Percentiles rank a stretch among this genome's conserved stretches.
These are phyloP conservation scores for Fusarium phyllophilum DNA, from an alignment of 2,329 filamentous ascomycete species.

Conservation along the genomic window DNA sequence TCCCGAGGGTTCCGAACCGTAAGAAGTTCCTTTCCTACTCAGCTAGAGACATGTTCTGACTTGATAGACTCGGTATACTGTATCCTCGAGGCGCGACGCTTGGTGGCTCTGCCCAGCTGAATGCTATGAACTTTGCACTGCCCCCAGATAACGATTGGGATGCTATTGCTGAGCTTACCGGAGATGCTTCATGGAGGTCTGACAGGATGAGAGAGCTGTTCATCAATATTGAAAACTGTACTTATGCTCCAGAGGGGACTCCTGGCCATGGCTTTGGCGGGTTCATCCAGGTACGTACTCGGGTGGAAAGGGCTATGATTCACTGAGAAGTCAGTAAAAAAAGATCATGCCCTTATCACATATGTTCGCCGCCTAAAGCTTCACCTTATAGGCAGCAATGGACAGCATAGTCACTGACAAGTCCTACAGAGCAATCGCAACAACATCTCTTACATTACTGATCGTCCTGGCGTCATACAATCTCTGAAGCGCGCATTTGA, in stretches of 20 bases:
- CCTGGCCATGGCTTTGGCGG: slow-evolving; percentile 55
- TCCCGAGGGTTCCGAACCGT: slow-evolving; percentile 43
- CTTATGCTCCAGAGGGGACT: slow-evolving; percentile 49
- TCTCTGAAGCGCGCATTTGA: slow-evolving; percentile 11
- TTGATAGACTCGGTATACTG: slow-evolving; percentile 5
- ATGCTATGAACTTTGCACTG: too few species aligned
- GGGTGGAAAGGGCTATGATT: accelerated
- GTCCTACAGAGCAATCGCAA: slow-evolving; percentile 31
- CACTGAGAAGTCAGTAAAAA: not conserved
- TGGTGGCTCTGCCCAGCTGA: too few species aligned
- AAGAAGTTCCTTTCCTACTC: accelerated
- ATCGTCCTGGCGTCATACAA: slow-evolving; percentile 20
- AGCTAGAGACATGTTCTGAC: accelerated
- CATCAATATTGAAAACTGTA: slow-evolving; percentile 54
- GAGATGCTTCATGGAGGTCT: too few species aligned
- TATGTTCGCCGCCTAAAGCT: too few species aligned
- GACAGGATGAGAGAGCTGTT: slow-evolving; percentile 54
- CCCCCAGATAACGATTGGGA: too few species aligned
- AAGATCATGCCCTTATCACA: too few species aligned
- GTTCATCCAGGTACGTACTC: slow-evolving; percentile 45
- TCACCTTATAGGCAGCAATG: too few species aligned
- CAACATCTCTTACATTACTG: slow-evolving; percentile 30
- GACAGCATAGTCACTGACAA: not conserved
- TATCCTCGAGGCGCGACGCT: too few species aligned
- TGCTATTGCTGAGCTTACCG: too few species aligned